These are phyloP conservation scores for Chionographis japonica DNA, from an alignment of 106 monocot genomes.

Conservation along the genomic window DNA sequence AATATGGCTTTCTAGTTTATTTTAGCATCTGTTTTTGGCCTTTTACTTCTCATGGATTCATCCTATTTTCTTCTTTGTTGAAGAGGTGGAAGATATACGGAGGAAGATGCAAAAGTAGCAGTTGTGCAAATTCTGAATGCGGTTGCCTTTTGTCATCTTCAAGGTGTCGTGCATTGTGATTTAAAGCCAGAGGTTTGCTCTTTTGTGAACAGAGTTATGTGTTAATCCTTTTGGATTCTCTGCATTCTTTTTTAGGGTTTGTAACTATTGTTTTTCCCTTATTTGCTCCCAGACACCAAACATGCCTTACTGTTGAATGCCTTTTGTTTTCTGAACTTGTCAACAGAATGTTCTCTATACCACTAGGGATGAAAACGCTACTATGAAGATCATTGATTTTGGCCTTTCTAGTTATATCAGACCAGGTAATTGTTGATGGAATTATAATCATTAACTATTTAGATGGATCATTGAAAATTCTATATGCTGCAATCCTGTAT, in stretches of 20 bases:
- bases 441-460: too few species aligned
- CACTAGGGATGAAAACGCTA: conserved; percentile 47
- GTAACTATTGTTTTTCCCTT: too few species aligned
- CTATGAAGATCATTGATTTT: conserved; percentile 71
- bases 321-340: not conserved
- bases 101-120: conserved; percentile 71
- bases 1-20: conserved; percentile 8
- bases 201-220: conserved; percentile 4
- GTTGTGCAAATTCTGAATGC: conserved; percentile 64
- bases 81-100: conserved; percentile 74
- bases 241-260: too few species aligned
- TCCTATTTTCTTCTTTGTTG: conserved; percentile 11
- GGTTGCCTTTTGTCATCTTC: conserved; percentile 79
- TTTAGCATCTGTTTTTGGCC: not conserved
- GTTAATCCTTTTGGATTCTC: not conserved
- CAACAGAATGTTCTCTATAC: conserved; percentile 65
- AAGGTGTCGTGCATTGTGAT: conserved; percentile 81
- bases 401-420: conserved; percentile 64
- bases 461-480: too few species aligned
- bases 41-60: not conserved
- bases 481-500: too few species aligned
- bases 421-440: conserved; percentile 40
- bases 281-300: too few species aligned
- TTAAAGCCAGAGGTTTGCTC: conserved; percentile 74
- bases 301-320: not conserved